These are phyloP conservation scores for Trichosporon inkin DNA, from an alignment of 1,284 basidiomycete genomes.

Conservation along the genomic window DNA sequence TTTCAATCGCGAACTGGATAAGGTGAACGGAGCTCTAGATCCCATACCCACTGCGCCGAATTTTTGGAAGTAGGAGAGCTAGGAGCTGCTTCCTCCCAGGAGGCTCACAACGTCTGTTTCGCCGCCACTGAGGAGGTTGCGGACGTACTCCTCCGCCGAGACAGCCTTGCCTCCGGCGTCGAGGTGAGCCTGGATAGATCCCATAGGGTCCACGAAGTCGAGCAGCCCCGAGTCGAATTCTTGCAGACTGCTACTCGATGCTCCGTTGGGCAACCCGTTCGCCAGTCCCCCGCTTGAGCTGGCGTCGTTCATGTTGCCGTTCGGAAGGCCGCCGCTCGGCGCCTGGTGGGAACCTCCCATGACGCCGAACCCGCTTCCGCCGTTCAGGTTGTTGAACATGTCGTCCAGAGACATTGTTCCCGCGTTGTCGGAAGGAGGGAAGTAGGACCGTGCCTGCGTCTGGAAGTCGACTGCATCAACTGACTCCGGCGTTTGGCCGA, in stretches of 20 bases:
- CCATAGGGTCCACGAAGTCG: background rate
- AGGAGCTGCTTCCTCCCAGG: background rate
- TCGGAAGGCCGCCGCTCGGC: background rate
- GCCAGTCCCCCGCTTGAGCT: background rate
- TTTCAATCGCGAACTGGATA: no score
- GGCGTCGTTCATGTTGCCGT: no score
- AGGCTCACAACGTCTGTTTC: background rate
- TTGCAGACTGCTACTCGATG: no score
- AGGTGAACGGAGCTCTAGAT: no score
- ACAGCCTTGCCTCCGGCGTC: background rate
- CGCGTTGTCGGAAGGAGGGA: background rate
- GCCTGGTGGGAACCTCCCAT: background rate
- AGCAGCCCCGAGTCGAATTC: background rate
- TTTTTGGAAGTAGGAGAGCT: no score
- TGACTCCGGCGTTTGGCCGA: constrained; percentile 20
- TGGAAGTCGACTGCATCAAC: constrained; percentile 12
- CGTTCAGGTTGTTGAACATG: background rate
- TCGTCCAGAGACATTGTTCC: constrained; percentile 2
- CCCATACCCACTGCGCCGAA: no score
- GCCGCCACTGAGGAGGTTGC: background rate
- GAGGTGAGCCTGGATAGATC: background rate
- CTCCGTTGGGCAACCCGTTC: background rate
- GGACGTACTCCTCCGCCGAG: background rate
- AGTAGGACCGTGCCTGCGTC: background rate
- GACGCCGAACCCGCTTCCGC: background rate